Evolutionary conservation across 441 rosid genomes (phyloP), one percentile per base, ranked within the genome.

Genomic region (Populus hybrid): DNA sequence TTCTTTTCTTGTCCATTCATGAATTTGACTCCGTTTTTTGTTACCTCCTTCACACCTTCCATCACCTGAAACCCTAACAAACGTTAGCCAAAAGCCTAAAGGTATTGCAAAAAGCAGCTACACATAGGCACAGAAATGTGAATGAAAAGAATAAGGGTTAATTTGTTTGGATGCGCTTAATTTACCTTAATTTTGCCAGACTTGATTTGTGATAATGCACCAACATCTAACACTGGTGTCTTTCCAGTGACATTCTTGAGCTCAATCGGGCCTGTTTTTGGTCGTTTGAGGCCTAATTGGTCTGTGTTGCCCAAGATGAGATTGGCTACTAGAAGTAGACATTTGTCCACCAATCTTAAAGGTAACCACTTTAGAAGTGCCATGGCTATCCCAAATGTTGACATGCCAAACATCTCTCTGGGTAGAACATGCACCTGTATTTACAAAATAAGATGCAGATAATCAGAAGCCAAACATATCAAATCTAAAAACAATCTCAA

Each of bases 191-290:
- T 95, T 57, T 91, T 85, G 24, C 97, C 90, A 24, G 93, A 85
- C 81, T 74, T 89, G 32, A 94, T 91, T 74, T 83, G 88, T 18
- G 97, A 90, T 2, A 95, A 71, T 16, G 98, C 90, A 0, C 98
- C 98, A 0, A 88, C 95, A 53, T 95, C 98, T 28, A 95, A 93
- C 65, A 95, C 99, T 0, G 99, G 97, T 7, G 99, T 92, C 82
- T 91, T 95, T 1, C 99, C 99, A n/a, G 94, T 92, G 64, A 85
- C 82, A 34, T 90, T 95, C 71, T 95, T 95, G 16, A 95, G 97
- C 83, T 91, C 90, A 12, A 94, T 80, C 0, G 99, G 99, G 34
- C 98, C 97, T 10, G 94, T 90, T 85, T 95, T 92, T 5, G 98
- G 99, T 66, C 99, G 81, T 69, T 89, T 86, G 79, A 95, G 95